phyloP scores from a whole-genome alignment of 768 basidiomycete genomes.

The Phaeotremella fagi region DNA sequence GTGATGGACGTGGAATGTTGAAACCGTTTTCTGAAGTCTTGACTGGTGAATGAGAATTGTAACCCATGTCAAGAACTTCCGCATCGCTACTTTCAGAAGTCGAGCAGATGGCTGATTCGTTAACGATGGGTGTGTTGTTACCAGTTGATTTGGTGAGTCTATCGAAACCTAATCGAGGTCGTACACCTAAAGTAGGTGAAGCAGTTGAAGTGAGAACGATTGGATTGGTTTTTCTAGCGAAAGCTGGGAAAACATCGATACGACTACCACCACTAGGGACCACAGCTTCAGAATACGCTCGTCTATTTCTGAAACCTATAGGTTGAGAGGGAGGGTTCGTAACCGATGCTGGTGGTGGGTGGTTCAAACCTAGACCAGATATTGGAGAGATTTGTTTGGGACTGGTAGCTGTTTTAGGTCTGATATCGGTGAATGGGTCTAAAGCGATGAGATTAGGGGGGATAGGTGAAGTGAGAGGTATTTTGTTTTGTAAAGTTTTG shows the following conservation, averaged over 20 bases:
- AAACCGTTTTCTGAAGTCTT: neutral
- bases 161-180: conserved; percentile 2
- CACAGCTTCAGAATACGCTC: conserved; percentile 41
- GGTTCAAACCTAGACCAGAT: neutral
- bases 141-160: conserved; percentile 30
- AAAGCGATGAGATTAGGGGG: conserved; percentile 6
- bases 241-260: conserved; percentile 20
- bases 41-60: neutral
- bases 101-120: conserved; percentile 39
- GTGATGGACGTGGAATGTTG: neutral
- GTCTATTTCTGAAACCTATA: conserved; percentile 21
- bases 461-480: conserved; percentile 11
- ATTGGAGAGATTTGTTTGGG: conserved; percentile 9
- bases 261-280: conserved; percentile 4
- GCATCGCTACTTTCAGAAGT: conserved; percentile 39
- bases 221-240: conserved; percentile 18
- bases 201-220: neutral
- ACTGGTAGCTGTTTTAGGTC: conserved; percentile 3
- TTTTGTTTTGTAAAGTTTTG: neutral
- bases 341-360: neutral
- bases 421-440: neutral
- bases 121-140: conserved; percentile 27
- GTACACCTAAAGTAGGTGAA: neutral
- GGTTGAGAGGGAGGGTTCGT: conserved; percentile 8
- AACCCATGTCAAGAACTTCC: conserved; percentile 10